Base-by-base conservation (phyloP, 169 alveolate genomes). In the Plasmodium adleri region DNA sequence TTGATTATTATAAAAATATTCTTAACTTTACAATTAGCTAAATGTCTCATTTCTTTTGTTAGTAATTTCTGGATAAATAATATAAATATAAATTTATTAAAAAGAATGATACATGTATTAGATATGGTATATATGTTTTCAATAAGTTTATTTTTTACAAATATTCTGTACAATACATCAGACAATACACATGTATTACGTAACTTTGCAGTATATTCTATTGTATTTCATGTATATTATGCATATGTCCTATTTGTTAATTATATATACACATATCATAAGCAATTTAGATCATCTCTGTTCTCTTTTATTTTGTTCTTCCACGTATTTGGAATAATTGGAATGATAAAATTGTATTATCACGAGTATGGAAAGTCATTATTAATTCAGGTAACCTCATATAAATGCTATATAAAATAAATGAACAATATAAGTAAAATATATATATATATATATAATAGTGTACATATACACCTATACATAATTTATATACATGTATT, bases 321-420 rank as follows among this genome's bases (percentile, higher is more conserved):
- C 80, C 96, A 93, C 85, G 60, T 83, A 63, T 93, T 93, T 68
- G 95, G 93, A n/a, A 54, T 92, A 52, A 72, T 87, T 49, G 96
- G 96, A 9, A 56, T 88, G 39, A 67, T 92, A 43, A 80, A 76
- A 66, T 66, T 93, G 20, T 87, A 85, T 92, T 28, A 39, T 67
- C 95, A 93, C 60, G 88, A 49, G 32, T 59, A 66, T 28, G 83
- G 93, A 64, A 85, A 85, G 92, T 83, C 89, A 62, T 86, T 93
- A 52, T 71, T 91, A 17, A 74, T 78, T 66, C 94, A 91, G 90
- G 96, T 93, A 39, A 39, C 47, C 9, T 39, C 9, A 39, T 39
- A 39, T 39, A 39, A 32, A 32, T 5, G 8, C 45, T 32, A 32
- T 32, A 32, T 32, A 32, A 39, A 39, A 39, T 4, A 39, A 5